These are phyloP conservation scores for Cladosporium phlei DNA, from an alignment of 2,329 filamentous ascomycete genomes.

Conservation along the genomic window DNA sequence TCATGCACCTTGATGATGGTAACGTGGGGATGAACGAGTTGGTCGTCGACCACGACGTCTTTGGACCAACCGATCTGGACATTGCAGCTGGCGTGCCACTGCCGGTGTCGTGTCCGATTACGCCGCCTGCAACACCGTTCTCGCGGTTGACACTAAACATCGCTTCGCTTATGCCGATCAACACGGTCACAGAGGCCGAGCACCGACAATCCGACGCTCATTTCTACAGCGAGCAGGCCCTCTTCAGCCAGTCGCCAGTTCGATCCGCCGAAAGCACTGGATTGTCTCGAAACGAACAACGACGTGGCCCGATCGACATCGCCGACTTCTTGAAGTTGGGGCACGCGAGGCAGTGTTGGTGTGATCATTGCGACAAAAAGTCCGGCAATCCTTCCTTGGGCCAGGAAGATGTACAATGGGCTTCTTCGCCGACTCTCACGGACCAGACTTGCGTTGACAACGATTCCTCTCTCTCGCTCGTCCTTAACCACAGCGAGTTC, in stretches of 20 bases:
- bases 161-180: conserved; percentile 8
- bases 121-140: background rate
- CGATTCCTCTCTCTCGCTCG: background rate
- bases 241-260: conserved; percentile 20
- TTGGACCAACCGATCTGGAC: background rate
- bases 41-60: conserved; percentile 17
- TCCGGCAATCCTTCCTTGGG: background rate
- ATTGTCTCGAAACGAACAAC: background rate
- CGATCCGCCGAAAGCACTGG: conserved; percentile 8
- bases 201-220: conserved; percentile 22
- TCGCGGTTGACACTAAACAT: background rate
- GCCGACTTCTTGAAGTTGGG: conserved; percentile 26
- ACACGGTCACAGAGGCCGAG: conserved; percentile 10
- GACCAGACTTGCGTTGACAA: background rate
- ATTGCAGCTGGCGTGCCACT: background rate
- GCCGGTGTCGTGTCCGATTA: background rate
- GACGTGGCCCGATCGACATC: conserved; percentile 21
- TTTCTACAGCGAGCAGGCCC: conserved; percentile 24
- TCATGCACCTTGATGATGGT: conserved; percentile 13
- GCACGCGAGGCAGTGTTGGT: conserved; percentile 29
- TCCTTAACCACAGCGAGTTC: conserved; percentile 1
- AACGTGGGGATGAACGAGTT: conserved; percentile 20
- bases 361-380: conserved; percentile 6
- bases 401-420: background rate
- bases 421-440: background rate